Percentiles rank a stretch among this genome's conserved stretches.
Evolutionary conservation across 176 grass and related monocot species (phyloP).

Genomic region (Tillandsia leiboldiana): DNA sequence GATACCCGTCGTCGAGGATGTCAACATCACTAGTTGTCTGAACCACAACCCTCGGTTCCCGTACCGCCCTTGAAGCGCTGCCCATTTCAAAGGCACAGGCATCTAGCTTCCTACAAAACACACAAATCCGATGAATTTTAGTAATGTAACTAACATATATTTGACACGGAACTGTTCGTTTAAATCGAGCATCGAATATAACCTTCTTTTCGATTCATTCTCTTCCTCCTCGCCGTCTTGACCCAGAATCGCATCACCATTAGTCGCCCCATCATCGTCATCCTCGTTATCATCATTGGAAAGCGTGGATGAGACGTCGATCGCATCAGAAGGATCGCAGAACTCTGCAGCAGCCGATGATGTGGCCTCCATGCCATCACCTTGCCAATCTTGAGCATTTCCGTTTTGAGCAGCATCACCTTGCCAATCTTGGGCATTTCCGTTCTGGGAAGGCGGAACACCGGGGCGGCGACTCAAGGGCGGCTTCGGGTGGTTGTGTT

Average conservation of each 20-base stretch:
- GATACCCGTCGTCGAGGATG: slow-evolving; percentile 95
- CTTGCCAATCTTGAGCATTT: slow-evolving; percentile 35
- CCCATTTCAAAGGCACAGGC: slow-evolving; percentile 70
- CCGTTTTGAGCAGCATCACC: slow-evolving; percentile 11
- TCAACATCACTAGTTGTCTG: slow-evolving; percentile 98
- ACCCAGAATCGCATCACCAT: slow-evolving; percentile 38
- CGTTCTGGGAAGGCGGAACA: slow-evolving; percentile 8
- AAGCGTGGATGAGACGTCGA: slow-evolving; percentile 55
- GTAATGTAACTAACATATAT: neutral
- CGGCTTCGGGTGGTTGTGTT: slow-evolving; percentile 58
- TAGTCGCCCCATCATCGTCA: slow-evolving; percentile 47
- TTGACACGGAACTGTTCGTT: neutral
- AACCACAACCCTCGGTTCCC: slow-evolving; percentile 88
- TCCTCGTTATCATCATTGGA: slow-evolving; percentile 61
- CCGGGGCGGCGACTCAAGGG: slow-evolving; percentile 17
- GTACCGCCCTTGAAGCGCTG: slow-evolving; percentile 59
- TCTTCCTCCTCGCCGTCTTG: slow-evolving; percentile 66
- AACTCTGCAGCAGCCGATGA: slow-evolving; percentile 21
- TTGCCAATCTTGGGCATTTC: slow-evolving; percentile 29
- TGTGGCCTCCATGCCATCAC: slow-evolving; percentile 26
- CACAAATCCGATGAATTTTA: slow-evolving; percentile 17
- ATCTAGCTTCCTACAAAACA: slow-evolving; percentile 57
- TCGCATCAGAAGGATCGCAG: slow-evolving; percentile 16
- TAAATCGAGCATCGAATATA: slow-evolving; percentile 4
- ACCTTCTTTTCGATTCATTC: slow-evolving; percentile 93